These are phyloP conservation scores for Stephanodiscus triporus DNA, from an alignment of 108 stramenopile genomes.

Conservation along the genomic window DNA sequence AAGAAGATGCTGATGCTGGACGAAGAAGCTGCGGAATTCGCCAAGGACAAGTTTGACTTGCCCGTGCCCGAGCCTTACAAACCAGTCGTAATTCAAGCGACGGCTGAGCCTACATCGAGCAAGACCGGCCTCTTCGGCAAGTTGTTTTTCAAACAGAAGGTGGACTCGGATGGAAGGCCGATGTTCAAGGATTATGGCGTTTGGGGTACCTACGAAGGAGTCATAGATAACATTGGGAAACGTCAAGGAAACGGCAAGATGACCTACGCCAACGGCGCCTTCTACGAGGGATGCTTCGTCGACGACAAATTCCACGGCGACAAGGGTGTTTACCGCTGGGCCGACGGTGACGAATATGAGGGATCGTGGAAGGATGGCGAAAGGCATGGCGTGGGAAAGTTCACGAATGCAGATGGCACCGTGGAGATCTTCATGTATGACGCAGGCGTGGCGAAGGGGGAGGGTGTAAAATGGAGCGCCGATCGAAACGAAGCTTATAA, in stretches of 20 bases:
- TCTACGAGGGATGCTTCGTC: conserved; percentile 7
- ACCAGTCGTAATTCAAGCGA: neutral
- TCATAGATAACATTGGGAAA: conserved; percentile 9
- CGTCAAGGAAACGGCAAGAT: conserved; percentile 22
- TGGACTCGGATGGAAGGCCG: conserved; percentile 7
- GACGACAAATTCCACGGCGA: conserved; percentile 22
- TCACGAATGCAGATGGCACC: conserved; percentile 22
- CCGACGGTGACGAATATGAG: conserved; percentile 25
- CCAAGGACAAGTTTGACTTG: conserved; percentile 11
- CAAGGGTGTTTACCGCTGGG: conserved; percentile 17
- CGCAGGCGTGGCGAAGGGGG: conserved; percentile 9
- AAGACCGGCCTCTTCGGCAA: neutral
- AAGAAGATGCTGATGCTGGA: neutral
- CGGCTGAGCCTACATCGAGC: neutral
- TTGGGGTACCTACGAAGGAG: conserved; percentile 30
- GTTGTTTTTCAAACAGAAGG: neutral
- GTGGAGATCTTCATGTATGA: conserved; percentile 31
- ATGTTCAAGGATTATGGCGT: conserved; percentile 30
- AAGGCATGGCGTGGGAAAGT: conserved; percentile 23
- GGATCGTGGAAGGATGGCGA: conserved; percentile 6
- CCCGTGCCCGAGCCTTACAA: neutral
- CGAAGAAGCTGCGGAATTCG: conserved; percentile 2
- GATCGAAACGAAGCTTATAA: too few relatives aligned
- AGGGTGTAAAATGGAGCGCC: conserved; percentile 27
- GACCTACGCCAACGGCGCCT: conserved; percentile 14